Base-by-base conservation (phyloP, 2,329 filamentous ascomycete species). In the Ophiosphaerella herpotricha region DNA sequence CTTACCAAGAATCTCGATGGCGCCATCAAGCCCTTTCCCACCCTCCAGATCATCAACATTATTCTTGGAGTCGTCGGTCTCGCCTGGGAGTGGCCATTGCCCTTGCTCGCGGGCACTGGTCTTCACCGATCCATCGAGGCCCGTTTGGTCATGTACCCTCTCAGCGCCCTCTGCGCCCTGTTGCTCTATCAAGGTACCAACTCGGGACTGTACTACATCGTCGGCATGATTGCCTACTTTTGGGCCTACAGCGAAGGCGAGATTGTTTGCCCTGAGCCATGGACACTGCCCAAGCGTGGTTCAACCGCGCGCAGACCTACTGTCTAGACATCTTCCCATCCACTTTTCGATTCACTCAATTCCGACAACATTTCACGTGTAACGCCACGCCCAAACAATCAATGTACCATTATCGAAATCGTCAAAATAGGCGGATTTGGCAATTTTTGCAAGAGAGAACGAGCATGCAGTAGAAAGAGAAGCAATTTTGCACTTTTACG, bases 161-260 rank as follows among this genome's bases (percentile, higher is more conserved):
- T 97, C 54, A 85, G 85, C 38, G 85, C 88, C 7, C 79, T 97
- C 36, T 79, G 86, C 16, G 85, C 90, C 5, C 80, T 87, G 24
- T 80, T 99, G 56, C 78, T 96, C 56, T 99, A 99, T 73, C 94
- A 97, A 74, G 89, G 86, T 50, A 96, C 92, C 24, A 96, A 99
- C 71, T 82, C 93, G 2, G 94, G 90, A 4, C 77, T 97, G 44
- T 99, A 97, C 77, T 97, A 97, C 72, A 72, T 95, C 23, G 83
- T 97, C 55, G 93, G 88, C 16, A 86, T 95, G 77, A 80, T 78
- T 7, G 87, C 94, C 12, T 99, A 97, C 75, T 96, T 97, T 66
- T 97, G 92, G 92, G 94, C 90, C 1, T 97, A 95, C 67, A 94
- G 88, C 66, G 93, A 99, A 75, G 94, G 94, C 75, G 94, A 99